Evolutionary conservation across 148 eudicot genomes (phyloP).

Genomic region (Beta vulgaris): DNA sequence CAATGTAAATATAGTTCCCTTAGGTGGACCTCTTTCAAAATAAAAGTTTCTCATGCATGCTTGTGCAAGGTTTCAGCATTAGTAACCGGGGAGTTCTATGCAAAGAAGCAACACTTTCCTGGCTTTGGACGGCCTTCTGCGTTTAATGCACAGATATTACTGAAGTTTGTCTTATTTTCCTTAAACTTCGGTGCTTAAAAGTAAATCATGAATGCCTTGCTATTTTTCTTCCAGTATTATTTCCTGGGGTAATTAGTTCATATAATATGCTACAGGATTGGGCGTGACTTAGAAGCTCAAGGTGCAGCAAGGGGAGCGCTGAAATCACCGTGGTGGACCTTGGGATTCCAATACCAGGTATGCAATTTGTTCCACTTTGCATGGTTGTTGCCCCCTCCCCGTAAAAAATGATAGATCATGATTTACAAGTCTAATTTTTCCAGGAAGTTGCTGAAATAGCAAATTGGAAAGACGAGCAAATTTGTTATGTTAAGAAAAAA

Average conservation of each 20-base stretch:
- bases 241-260: not conserved
- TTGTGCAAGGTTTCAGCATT: conserved; percentile 81
- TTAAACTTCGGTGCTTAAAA: not conserved
- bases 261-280: conserved; percentile 54
- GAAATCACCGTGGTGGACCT: conserved; percentile 97
- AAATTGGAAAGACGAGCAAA: conserved; percentile 94
- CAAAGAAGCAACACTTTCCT: conserved; percentile 88
- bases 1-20: not conserved
- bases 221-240: not conserved
- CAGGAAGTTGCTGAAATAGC: conserved; percentile 93
- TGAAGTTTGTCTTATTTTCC: conserved; percentile 49
- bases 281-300: conserved; percentile 73
- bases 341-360: conserved; percentile 90
- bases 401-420: not conserved
- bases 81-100: conserved; percentile 93
- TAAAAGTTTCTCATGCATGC: conserved; percentile 23
- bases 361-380: not conserved
- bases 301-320: conserved; percentile 89
- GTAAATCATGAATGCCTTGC: not conserved
- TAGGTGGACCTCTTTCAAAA: not conserved
- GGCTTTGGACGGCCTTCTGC: conserved; percentile 97
- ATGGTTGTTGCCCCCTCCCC: not conserved
- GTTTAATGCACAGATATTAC: conserved; percentile 72
- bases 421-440: conserved; percentile 9
- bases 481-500: conserved; percentile 74